Conservation (phyloP, 2,329 filamentous ascomycete species). For the Exophiala oligosperma region DNA sequence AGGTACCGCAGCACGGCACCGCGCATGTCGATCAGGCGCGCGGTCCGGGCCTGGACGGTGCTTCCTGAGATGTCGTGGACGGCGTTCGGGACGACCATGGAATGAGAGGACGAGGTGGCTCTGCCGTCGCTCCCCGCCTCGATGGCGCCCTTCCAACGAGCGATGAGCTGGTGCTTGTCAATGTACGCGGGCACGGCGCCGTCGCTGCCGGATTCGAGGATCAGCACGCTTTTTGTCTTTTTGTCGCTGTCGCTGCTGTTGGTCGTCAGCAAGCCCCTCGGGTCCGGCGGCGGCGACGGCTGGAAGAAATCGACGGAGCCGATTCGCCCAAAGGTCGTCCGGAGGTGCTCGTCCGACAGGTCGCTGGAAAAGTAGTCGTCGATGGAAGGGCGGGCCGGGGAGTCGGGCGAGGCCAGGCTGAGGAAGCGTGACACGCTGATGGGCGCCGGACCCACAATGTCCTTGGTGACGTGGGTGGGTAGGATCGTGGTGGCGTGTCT, state of each 20-base stretch:
- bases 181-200: slow-evolving; percentile 12
- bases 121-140: slow-evolving; percentile 1
- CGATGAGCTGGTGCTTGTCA: slow-evolving; percentile 19
- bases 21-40: slow-evolving; percentile 24
- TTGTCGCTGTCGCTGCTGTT: too few relatives aligned
- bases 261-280: neutral
- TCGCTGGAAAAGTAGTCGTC: slow-evolving; percentile 91
- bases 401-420: slow-evolving; percentile 54
- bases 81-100: slow-evolving; percentile 20
- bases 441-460: slow-evolving; percentile 40
- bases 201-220: slow-evolving; percentile 25
- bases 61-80: slow-evolving; percentile 25
- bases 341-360: slow-evolving; percentile 59
- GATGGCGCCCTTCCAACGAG: slow-evolving; percentile 21
- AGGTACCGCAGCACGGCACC: slow-evolving; percentile 26
- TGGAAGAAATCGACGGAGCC: neutral
- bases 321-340: slow-evolving; percentile 61
- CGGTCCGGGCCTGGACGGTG: slow-evolving; percentile 17
- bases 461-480: slow-evolving; percentile 27
- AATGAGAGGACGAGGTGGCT: slow-evolving; percentile 9
- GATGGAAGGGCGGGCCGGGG: slow-evolving; percentile 61
- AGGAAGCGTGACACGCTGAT: slow-evolving; percentile 61
- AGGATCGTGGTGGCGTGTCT: slow-evolving; percentile 23
- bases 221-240: slow-evolving; percentile 10
- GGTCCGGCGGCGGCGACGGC: neutral